Evolutionary conservation across 2,329 filamentous ascomycete genomes (phyloP).

Genomic region (Colletotrichum liriopes): DNA sequence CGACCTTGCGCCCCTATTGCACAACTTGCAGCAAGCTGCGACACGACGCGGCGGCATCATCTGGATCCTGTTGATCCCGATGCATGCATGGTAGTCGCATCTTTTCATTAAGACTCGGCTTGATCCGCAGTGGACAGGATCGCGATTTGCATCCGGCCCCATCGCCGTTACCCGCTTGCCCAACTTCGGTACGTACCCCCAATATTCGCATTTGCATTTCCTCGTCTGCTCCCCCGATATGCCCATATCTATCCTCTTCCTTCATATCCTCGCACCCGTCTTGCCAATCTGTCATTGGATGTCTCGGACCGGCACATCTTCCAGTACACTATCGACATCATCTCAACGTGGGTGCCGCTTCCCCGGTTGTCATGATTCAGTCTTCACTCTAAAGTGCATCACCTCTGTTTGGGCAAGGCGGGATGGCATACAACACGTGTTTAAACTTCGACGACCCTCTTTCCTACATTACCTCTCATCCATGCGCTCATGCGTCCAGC

Average conservation of each 20-base stretch:
- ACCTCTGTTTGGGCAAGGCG: conserved; percentile 39
- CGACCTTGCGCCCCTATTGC: background rate
- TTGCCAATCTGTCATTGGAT: conserved; percentile 6
- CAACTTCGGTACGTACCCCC: conserved; percentile 26
- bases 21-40: conserved; percentile 5
- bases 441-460: conserved; percentile 27
- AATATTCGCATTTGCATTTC: conserved; percentile 10
- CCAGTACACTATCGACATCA: conserved; percentile 22
- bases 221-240: conserved; percentile 1
- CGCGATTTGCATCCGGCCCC: conserved; percentile 40
- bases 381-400: conserved; percentile 32
- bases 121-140: conserved; percentile 43
- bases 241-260: conserved; percentile 10
- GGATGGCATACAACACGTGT: conserved; percentile 38
- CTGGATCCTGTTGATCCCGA: conserved; percentile 23
- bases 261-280: background rate
- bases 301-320: conserved; percentile 4
- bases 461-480: conserved; percentile 9
- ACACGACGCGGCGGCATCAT: conserved; percentile 14
- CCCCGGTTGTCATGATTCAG: conserved; percentile 37
- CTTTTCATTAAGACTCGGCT: conserved; percentile 37
- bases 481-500: conserved; percentile 17
- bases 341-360: conserved; percentile 11
- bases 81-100: conserved; percentile 39
- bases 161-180: conserved; percentile 33